Evolutionary conservation across 1,284 basidiomycete species (phyloP).

Genomic region (Trametes hirsuta): DNA sequence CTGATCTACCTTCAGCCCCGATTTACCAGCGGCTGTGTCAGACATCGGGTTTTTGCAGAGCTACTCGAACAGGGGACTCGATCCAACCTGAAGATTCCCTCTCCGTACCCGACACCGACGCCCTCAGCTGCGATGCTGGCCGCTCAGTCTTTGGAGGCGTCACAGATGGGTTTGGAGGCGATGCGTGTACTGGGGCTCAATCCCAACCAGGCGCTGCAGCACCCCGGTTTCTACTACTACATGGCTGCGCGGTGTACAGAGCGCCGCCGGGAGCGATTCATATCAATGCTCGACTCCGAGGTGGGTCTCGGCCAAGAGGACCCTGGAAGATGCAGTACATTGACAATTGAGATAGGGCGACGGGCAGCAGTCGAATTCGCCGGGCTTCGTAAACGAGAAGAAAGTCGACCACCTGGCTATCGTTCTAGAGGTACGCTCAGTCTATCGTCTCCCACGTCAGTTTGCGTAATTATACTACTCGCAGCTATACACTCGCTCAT

Average conservation of each 20-base stretch:
- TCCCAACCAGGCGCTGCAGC: conserved; percentile 76
- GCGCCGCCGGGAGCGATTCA: conserved; percentile 68
- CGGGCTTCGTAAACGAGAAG: conserved; percentile 82
- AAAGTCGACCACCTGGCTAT: conserved; percentile 86
- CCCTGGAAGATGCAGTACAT: background rate
- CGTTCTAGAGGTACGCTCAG: conserved; percentile 68
- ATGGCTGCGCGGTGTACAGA: conserved; percentile 86
- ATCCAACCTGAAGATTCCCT: conserved; percentile 68
- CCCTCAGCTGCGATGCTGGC: conserved; percentile 37
- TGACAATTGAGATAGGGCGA: conserved; percentile 12
- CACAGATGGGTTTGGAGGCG: conserved; percentile 52
- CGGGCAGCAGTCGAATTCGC: conserved; percentile 41
- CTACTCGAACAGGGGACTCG: conserved; percentile 81
- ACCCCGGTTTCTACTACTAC: conserved; percentile 91
- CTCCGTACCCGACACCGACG: conserved; percentile 40
- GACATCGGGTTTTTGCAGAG: conserved; percentile 87
- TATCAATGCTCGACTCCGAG: conserved; percentile 62
- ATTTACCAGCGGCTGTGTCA: conserved; percentile 33
- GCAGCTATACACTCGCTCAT: conserved; percentile 88
- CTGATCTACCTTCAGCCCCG: background rate
- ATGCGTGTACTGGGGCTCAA: conserved; percentile 64
- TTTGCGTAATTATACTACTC: background rate
- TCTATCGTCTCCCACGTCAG: background rate
- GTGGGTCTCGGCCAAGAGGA: conserved; percentile 36
- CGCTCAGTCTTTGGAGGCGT: conserved; percentile 35